Base-by-base conservation (phyloP, 2,329 filamentous ascomycete genomes). In the Colletotrichum falcatum region DNA sequence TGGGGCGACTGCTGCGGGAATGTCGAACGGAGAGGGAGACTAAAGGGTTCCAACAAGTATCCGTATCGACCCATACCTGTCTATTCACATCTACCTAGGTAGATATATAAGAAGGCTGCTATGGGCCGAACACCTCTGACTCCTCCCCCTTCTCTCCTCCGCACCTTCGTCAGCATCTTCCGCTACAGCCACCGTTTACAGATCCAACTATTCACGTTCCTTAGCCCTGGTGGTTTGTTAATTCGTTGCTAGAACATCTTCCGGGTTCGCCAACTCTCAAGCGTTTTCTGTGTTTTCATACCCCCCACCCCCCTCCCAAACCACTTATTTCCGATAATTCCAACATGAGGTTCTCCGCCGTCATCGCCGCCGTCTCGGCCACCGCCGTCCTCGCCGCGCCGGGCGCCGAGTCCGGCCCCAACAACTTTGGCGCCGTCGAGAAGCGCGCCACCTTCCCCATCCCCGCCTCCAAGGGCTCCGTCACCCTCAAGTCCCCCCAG, bases 401-500 rank as follows among this genome's bases (percentile, higher is more conserved):
- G 68, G 76, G 51, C 28, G 35, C 39, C 51, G 49, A 59, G 67
- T 46, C 67, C 46, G 37, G 53, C 67, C 64, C 67, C 58, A 70
- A 70, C 67, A 65, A 60, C 35, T 61, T 65, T 30, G 67, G 48
- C 35, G 68, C 58, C 58, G 56, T 70, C 46, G 68, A 68, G 64
- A 70, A 75, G 73, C 76, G 76, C 30, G 75, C 75, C 55, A 61
- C 61, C 59, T 76, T 77, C 73, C 75, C 75, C 53, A 75, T 78
- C 68, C 76, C 76, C 48, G 65, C 76, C 26, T 76, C 76, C 58
- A 74, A 76, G 71, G 76, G 77, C 18, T 72, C 70, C 58, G 76
- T 76, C 51, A 76, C 74, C 53, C 75, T 73, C 72, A 70, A 65
- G 39, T 58, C 61, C 20, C 58, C 70, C 23, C 59, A 75, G 65